Percentiles rank a stretch among this genome's conserved stretches.
Evolutionary conservation across 2,329 filamentous ascomycete species (phyloP).

Genomic region (Botrytis medusae): DNA sequence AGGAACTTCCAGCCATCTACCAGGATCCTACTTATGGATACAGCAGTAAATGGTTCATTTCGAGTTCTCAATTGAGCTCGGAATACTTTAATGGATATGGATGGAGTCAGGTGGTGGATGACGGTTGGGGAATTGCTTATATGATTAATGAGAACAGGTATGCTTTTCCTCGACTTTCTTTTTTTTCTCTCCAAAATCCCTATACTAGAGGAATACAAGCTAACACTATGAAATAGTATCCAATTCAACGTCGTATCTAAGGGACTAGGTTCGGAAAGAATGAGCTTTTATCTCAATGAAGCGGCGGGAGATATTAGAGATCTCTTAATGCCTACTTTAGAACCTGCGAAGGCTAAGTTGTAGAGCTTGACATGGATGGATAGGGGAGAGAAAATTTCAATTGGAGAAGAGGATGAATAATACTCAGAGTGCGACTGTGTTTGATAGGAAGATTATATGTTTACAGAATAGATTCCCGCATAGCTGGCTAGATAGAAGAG

Average conservation of each 20-base stretch:
- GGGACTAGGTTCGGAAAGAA: constrained; percentile 81
- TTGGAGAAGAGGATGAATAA: background rate
- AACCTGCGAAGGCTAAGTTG: constrained; percentile 82
- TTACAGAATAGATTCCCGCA: background rate
- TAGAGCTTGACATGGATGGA: constrained; percentile 46
- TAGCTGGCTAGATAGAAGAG: background rate
- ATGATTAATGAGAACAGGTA: constrained; percentile 99
- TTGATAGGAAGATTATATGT: background rate
- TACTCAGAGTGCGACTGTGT: background rate
- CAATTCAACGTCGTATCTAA: constrained; percentile 99
- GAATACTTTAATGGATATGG: constrained; percentile 99
- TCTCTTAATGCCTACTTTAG: constrained; percentile 75
- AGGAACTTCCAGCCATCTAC: constrained; percentile 80
- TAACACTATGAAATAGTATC: constrained; percentile 55
- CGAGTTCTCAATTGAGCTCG: constrained; percentile 83
- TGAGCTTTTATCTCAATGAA: constrained; percentile 96
- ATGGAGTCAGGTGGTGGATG: constrained; percentile 96
- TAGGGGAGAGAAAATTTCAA: background rate
- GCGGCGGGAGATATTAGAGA: constrained; percentile 88
- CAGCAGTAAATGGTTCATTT: constrained; percentile 85
- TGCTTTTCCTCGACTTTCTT: constrained; percentile 33
- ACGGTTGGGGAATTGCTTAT: constrained; percentile 95
- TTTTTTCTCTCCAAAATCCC: background rate
- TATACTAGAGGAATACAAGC: background rate
- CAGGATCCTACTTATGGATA: constrained; percentile 84